Base-by-base conservation (phyloP, 345 rosid genomes). In the Brassica incana region DNA sequence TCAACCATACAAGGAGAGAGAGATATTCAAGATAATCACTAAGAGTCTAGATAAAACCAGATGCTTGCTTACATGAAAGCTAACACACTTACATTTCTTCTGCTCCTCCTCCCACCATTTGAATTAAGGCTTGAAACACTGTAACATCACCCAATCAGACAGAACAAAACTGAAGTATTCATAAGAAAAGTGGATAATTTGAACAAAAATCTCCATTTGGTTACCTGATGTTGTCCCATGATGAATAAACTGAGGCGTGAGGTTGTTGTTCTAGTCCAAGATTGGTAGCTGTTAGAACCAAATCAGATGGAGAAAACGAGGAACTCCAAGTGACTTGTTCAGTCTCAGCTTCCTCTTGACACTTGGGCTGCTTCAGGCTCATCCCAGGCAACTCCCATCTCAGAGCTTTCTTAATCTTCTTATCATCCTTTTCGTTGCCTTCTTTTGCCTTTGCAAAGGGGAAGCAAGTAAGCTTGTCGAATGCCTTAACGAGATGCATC, bases 361-460 rank as follows among this genome's bases (percentile, higher is more conserved):
- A 81, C 73, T 85, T 86, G 12, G 87, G 86, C 11, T 67, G 84
- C 5, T 72, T 79, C 29, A 67, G 86, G 4, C 52, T 76, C 88
- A 93, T 73, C 56, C 98, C 99, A 60, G 98, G 96, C 60, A 93
- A 80, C 59, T 88, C 96, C 99, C 97, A 89, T 66, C 71, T 90
- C 83, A 78, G 65, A 80, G 81, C 78, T 82, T 85, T 85, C 86
- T 88, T 88, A 63, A 59, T 74, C 25, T 67, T 76, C 30, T 66
- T n/a, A 25, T 82, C 85, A n/a, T 75, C 72, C 61, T 15, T 64
- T 52, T 74, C 80, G 8, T 83, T 65, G 78, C 61, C 89, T 58
- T 82, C 72, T 48, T 5, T 50, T 1, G 70, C 60, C 63, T 74
- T 74, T 27, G 83, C 33, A 65, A 80, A 33, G 0, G 90, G 92